phyloP scores from a whole-genome alignment of 192 early-diverging fungal genomes.

The Backusella morwellensis region DNA sequence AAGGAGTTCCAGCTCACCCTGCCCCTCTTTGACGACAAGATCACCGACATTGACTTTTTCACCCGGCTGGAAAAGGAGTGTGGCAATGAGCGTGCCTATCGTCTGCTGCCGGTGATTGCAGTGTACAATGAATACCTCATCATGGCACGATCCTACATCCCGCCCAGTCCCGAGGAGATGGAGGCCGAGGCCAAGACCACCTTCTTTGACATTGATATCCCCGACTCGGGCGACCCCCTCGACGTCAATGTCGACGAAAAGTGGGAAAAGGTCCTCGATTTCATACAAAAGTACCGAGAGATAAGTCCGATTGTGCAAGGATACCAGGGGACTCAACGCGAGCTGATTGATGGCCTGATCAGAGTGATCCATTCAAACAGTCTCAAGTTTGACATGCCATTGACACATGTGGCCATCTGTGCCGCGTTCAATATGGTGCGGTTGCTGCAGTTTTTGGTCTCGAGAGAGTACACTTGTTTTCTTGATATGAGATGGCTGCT shows the following conservation, averaged over 20 bases:
- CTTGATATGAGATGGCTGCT: slow-evolving; percentile 3
- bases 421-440: slow-evolving; percentile 5
- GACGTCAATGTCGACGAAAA: background rate
- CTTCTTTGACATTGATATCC: background rate
- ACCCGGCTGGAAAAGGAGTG: background rate
- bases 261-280: background rate
- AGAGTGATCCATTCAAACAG: background rate
- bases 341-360: background rate
- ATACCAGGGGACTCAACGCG: background rate
- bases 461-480: background rate
- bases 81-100: background rate
- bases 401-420: background rate
- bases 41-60: background rate
- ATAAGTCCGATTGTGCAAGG: background rate
- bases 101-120: background rate
- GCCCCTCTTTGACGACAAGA: slow-evolving; percentile 13
- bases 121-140: slow-evolving; percentile 16
- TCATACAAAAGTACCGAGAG: background rate
- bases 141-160: background rate
- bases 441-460: background rate
- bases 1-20: background rate
- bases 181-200: background rate
- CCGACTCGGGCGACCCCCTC: background rate
- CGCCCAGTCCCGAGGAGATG: background rate
- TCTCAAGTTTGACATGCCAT: background rate